Conservation (phyloP, 2,329 filamentous ascomycete genomes). For the Apiospora arundinis region DNA sequence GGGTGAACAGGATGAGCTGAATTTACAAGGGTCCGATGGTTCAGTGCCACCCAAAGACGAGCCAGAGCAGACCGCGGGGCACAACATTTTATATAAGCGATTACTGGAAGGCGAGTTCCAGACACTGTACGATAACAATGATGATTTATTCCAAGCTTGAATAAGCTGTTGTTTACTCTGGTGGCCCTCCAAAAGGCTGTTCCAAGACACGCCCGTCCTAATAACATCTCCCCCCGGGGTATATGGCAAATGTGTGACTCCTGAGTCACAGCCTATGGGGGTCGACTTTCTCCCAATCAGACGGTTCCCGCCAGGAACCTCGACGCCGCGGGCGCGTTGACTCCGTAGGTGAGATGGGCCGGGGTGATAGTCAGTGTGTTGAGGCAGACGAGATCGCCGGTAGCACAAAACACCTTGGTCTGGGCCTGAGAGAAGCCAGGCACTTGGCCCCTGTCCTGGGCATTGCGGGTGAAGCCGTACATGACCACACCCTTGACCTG, state of each 20-base stretch:
- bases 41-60: no score
- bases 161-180: no score
- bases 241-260: neutral
- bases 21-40: no score
- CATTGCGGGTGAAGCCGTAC: constrained; percentile 39
- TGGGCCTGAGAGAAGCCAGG: constrained; percentile 31
- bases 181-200: no score
- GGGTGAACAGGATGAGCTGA: no score
- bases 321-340: constrained; percentile 29
- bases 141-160: no score
- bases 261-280: neutral
- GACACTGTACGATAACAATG: no score
- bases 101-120: no score
- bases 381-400: constrained; percentile 36
- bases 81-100: no score
- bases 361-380: constrained; percentile 33
- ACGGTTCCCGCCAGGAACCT: constrained; percentile 29
- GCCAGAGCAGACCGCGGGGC: no score
- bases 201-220: no score
- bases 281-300: neutral
- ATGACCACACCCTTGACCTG: constrained; percentile 39
- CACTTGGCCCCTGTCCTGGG: constrained; percentile 34
- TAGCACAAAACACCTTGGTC: constrained; percentile 35
- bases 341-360: constrained; percentile 34
- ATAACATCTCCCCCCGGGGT: no score